Percentiles rank a stretch among this genome's conserved stretches.
These are phyloP conservation scores for Crithidia expoeki DNA, from an alignment of 208 protist species.

Conservation along the genomic window DNA sequence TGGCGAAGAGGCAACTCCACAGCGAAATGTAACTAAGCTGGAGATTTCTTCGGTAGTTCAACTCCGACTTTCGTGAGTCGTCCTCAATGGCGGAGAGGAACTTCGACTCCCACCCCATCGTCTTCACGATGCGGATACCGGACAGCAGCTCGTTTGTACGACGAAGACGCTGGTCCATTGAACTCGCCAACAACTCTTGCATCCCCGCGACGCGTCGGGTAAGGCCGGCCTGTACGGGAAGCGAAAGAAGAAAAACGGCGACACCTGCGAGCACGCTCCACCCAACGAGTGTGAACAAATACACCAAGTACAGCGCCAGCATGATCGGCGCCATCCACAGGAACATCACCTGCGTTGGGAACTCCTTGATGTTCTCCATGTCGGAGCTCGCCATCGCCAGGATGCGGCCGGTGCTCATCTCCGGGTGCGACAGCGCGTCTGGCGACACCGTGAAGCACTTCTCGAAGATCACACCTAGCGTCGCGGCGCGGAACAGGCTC, in stretches of 20 bases:
- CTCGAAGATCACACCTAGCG: conserved; percentile 72
- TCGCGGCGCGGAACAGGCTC: conserved; percentile 56
- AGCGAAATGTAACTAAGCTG: conserved; percentile 33
- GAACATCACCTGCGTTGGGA: conserved; percentile 75
- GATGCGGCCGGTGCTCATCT: conserved; percentile 71
- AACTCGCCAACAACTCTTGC: conserved; percentile 31
- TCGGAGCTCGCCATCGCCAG: conserved; percentile 72
- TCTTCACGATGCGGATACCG: conserved; percentile 91
- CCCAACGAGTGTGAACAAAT: conserved; percentile 63
- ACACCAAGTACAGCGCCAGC: conserved; percentile 49
- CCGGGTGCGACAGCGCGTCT: conserved; percentile 46
- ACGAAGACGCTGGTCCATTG: conserved; percentile 83
- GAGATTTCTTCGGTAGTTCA: conserved; percentile 51
- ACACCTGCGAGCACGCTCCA: conserved; percentile 64
- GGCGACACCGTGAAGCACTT: conserved; percentile 67
- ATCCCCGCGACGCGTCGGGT: conserved; percentile 38
- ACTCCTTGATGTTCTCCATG: conserved; percentile 44
- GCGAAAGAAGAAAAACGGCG: conserved; percentile 53
- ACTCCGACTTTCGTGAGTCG: conserved; percentile 43
- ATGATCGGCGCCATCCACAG: conserved; percentile 72
- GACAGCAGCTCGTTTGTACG: conserved; percentile 87
- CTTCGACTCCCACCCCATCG: conserved; percentile 86
- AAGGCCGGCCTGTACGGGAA: conserved; percentile 63
- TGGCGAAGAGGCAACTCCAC: conserved; percentile 47
- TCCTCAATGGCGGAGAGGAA: conserved; percentile 54